These are phyloP conservation scores for Calocera viscosa DNA, from an alignment of 768 basidiomycete species.

Conservation along the genomic window DNA sequence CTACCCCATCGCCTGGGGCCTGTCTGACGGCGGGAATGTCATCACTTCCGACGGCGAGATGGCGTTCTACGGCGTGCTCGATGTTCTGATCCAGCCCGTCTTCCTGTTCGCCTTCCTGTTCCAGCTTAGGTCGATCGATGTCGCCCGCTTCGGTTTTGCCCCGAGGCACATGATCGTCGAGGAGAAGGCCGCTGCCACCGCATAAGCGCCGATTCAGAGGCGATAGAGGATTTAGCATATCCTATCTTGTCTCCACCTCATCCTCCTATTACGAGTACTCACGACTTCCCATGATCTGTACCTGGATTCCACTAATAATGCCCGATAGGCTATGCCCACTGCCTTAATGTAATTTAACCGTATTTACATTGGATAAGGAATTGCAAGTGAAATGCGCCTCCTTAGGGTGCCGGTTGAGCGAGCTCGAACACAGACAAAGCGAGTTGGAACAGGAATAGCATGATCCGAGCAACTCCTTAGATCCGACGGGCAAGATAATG, in stretches of 20 bases:
- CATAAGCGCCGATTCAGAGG: not conserved
- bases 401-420: too few relatives aligned
- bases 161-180: not conserved
- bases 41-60: conserved; percentile 43
- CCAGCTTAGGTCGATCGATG: conserved; percentile 19
- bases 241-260: not conserved
- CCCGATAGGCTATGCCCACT: too few relatives aligned
- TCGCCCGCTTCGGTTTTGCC: conserved; percentile 1
- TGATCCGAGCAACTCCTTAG: too few relatives aligned
- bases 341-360: too few relatives aligned
- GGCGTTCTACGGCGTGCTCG: conserved; percentile 40
- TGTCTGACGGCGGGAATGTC: conserved; percentile 41
- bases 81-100: conserved; percentile 16
- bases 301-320: not conserved
- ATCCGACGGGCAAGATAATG: too few relatives aligned
- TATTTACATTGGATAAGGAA: too few relatives aligned
- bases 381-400: too few relatives aligned
- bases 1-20: conserved; percentile 49
- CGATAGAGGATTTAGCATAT: too few relatives aligned
- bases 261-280: not conserved
- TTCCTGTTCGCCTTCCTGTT: conserved; percentile 27
- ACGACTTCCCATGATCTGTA: not conserved
- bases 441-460: too few relatives aligned
- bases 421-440: too few relatives aligned
- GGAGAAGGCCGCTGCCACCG: not conserved